A percentile compares a stretch with the other conserved stretches of the same genome.
These are phyloP conservation scores for Penicillium sp. DNA, from an alignment of 2,329 filamentous ascomycete species.

Conservation along the genomic window DNA sequence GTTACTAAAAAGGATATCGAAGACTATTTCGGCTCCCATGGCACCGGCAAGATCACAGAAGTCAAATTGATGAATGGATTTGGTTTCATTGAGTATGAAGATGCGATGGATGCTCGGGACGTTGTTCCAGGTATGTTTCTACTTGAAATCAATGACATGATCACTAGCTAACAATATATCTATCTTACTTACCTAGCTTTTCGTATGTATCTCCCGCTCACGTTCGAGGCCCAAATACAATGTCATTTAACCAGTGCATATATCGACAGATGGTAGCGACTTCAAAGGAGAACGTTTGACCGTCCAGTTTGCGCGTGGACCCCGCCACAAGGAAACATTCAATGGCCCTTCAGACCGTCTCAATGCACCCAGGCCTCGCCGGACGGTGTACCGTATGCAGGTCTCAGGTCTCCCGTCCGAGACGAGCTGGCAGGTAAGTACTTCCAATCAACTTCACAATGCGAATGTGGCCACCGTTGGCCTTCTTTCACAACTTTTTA, in stretches of 20 bases:
- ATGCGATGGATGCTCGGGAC: conserved; percentile 95
- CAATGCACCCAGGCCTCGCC: conserved; percentile 71
- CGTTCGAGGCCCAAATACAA: not conserved
- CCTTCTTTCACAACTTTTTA: not conserved
- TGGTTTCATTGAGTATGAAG: conserved; percentile 99
- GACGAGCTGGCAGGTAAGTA: conserved; percentile 99
- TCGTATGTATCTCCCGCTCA: conserved; percentile 42
- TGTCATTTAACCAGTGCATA: conserved; percentile 1
- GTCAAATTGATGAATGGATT: conserved; percentile 99
- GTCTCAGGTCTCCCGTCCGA: conserved; percentile 89
- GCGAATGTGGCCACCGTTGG: not conserved
- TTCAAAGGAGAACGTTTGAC: conserved; percentile 98
- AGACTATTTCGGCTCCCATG: conserved; percentile 90
- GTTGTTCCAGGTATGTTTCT: conserved; percentile 82
- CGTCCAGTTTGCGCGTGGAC: conserved; percentile 95
- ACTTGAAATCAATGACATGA: conserved; percentile 1
- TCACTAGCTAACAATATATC: conserved; percentile 17
- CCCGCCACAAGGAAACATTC: conserved; percentile 64
- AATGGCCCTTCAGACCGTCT: conserved; percentile 61
- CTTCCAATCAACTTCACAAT: not conserved
- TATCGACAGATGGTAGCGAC: conserved; percentile 76
- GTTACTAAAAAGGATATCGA: conserved; percentile 97
- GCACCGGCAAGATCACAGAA: conserved; percentile 94
- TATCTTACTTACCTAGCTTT: conserved; percentile 42
- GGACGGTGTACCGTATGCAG: conserved; percentile 94